Conservation (phyloP, 768 basidiomycete species). For the Lactifluus subvellereus region DNA sequence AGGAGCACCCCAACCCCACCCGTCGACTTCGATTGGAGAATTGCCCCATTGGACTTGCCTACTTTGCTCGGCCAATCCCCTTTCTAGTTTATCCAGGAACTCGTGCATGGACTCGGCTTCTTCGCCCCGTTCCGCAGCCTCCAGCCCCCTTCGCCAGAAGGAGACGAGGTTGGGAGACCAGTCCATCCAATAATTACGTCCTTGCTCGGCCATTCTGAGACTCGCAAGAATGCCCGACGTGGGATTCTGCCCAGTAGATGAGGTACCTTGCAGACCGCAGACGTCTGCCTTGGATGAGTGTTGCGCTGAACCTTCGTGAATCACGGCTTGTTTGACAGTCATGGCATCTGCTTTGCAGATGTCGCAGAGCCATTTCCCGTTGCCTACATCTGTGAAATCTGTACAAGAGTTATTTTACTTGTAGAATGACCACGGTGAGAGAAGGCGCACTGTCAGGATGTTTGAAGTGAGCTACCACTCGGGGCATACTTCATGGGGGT, state of each 20-base stretch:
- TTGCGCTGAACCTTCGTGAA: constrained; percentile 30
- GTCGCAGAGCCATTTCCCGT: constrained; percentile 32
- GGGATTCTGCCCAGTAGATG: constrained; percentile 1
- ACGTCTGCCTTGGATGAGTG: constrained; percentile 24
- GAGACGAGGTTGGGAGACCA: constrained; percentile 18
- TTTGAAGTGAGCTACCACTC: constrained; percentile 12
- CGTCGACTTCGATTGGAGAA: constrained; percentile 1
- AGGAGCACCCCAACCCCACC: constrained; percentile 18
- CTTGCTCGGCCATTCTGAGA: constrained; percentile 16
- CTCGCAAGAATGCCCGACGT: neutral
- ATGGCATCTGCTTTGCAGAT: constrained; percentile 30
- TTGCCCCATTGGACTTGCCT: constrained; percentile 6
- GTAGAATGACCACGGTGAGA: neutral
- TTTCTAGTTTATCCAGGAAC: constrained; percentile 22
- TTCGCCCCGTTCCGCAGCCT: constrained; percentile 22
- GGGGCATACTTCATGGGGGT: constrained; percentile 20
- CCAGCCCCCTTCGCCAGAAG: constrained; percentile 22
- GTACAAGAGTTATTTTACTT: neutral
- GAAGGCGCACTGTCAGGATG: neutral
- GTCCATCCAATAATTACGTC: constrained; percentile 16
- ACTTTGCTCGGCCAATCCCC: constrained; percentile 1
- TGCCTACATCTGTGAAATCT: constrained; percentile 28
- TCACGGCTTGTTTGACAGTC: constrained; percentile 29
- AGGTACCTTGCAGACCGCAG: constrained; percentile 18
- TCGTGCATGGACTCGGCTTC: constrained; percentile 22